A percentile compares a stretch with the other conserved stretches of the same genome.
Evolutionary conservation across 2,329 filamentous ascomycete species (phyloP).

Genomic region (Conoideocrella luteorostrata): DNA sequence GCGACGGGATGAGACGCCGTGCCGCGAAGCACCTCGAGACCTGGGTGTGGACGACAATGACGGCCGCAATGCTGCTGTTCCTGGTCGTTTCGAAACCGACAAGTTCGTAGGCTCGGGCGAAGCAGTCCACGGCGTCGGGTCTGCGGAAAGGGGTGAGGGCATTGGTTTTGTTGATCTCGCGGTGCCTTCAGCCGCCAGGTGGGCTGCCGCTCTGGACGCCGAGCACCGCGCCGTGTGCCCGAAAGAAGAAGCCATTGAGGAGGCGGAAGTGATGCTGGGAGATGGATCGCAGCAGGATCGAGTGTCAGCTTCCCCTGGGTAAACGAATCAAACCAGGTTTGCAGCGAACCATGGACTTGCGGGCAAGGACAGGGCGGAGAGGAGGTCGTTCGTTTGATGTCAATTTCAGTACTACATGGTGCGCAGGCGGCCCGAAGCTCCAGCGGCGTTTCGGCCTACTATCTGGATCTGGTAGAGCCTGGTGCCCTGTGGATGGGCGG

Average conservation of each 20-base stretch:
- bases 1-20: background rate
- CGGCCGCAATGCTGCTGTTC: background rate
- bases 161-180: slow-evolving; percentile 1
- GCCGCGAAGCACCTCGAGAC: background rate
- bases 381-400: too few species aligned
- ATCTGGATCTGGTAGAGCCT: background rate
- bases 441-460: background rate
- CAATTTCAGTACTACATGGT: background rate
- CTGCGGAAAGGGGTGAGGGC: slow-evolving; percentile 4
- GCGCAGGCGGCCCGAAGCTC: slow-evolving; percentile 1
- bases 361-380: slow-evolving; percentile 5
- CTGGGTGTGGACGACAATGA: slow-evolving; percentile 1
- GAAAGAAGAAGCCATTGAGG: slow-evolving; percentile 17
- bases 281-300: slow-evolving; percentile 4
- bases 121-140: background rate
- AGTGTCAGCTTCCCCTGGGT: slow-evolving; percentile 9
- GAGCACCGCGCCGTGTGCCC: slow-evolving; percentile 15
- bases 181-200: slow-evolving; percentile 11
- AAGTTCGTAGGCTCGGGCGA: background rate
- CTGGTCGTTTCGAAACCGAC: background rate
- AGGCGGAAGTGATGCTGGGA: slow-evolving; percentile 5
- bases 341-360: slow-evolving; percentile 11
- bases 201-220: slow-evolving; percentile 13
- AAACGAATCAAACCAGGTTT: slow-evolving; percentile 2
- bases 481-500: background rate